These are phyloP conservation scores for Ganoderma sinense DNA, from an alignment of 1,284 basidiomycete genomes.

Conservation along the genomic window DNA sequence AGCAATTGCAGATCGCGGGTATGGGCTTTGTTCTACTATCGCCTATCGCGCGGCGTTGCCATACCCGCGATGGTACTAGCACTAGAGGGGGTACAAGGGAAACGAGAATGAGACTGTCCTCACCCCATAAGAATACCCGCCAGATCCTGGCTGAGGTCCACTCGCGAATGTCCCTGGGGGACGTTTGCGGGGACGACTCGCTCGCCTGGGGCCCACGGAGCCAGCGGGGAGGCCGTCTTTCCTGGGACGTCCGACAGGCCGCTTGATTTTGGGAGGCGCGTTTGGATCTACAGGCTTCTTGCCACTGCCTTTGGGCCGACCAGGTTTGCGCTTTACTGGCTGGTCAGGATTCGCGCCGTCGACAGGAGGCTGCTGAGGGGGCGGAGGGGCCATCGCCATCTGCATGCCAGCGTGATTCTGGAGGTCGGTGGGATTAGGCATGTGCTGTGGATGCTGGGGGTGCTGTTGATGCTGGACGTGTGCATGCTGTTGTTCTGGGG, in stretches of 20 bases:
- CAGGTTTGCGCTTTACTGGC: constrained; percentile 48
- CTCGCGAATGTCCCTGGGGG: constrained; percentile 45
- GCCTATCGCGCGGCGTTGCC: background rate
- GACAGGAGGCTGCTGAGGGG: constrained; percentile 22
- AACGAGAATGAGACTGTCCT: constrained; percentile 7
- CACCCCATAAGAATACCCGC: constrained; percentile 33
- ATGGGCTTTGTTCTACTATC: background rate
- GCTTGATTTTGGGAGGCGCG: constrained; percentile 52
- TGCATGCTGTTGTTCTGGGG: constrained; percentile 18
- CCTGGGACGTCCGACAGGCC: constrained; percentile 61
- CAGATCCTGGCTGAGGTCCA: constrained; percentile 31
- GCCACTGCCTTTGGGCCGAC: constrained; percentile 60
- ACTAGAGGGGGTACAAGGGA: background rate
- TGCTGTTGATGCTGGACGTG: constrained; percentile 23
- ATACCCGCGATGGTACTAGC: background rate
- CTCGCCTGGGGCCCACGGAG: constrained; percentile 48
- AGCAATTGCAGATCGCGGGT: background rate
- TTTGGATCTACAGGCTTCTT: constrained; percentile 55
- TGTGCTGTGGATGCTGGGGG: constrained; percentile 27
- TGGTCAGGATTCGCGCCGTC: constrained; percentile 33
- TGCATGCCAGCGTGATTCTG: constrained; percentile 25
- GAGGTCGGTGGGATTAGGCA: constrained; percentile 22
- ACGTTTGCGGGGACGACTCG: constrained; percentile 48
- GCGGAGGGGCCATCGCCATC: constrained; percentile 23
- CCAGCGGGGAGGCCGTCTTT: constrained; percentile 68